Conservation (phyloP, 345 rosid genomes). For the Populus simonii region DNA sequence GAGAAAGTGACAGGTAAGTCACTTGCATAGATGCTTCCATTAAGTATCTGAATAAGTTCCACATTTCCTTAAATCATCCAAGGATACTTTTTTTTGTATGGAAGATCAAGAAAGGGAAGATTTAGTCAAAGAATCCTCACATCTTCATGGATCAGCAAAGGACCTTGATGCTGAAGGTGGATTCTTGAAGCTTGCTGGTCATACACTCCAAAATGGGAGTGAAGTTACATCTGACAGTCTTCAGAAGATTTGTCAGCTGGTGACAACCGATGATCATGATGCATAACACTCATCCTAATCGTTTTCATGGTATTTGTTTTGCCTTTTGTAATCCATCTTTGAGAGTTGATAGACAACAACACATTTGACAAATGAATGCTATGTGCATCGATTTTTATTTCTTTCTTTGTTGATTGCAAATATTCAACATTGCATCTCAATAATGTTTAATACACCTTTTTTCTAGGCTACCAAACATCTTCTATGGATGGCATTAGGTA, state of each 20-base stretch:
- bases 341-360: background rate
- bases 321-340: background rate
- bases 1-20: slow-evolving; percentile 38
- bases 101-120: slow-evolving; percentile 26
- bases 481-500: too few species aligned
- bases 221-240: slow-evolving; percentile 42
- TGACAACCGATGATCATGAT: slow-evolving; percentile 20
- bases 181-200: slow-evolving; percentile 26
- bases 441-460: too few species aligned
- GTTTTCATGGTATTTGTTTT: slow-evolving; percentile 10
- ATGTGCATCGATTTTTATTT: too few species aligned
- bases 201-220: slow-evolving; percentile 24
- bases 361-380: too few species aligned
- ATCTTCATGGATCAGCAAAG: slow-evolving; percentile 36
- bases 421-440: too few species aligned
- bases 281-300: slow-evolving; percentile 18
- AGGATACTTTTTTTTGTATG: slow-evolving; percentile 7
- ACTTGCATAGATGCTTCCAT: background rate
- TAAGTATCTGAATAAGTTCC: too few species aligned
- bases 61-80: background rate
- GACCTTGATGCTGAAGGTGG: slow-evolving; percentile 43
- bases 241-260: slow-evolving; percentile 39
- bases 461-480: too few species aligned
- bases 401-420: too few species aligned
- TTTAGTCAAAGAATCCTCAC: slow-evolving; percentile 31